phyloP scores from a whole-genome alignment of 2,329 filamentous ascomycete genomes.

The Coniochaeta sp. region DNA sequence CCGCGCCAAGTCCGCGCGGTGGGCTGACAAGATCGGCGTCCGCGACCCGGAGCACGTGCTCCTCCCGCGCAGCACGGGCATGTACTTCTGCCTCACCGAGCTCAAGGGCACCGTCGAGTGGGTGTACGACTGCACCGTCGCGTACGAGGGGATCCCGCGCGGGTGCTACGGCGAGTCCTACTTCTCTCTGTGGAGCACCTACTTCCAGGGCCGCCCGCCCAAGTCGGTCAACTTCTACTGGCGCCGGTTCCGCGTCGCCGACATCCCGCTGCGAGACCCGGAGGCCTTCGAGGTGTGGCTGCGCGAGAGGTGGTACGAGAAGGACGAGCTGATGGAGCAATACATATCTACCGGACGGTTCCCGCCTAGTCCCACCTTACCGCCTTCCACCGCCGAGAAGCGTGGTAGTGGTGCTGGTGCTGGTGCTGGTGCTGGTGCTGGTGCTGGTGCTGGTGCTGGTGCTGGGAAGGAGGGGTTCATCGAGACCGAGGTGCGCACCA shows the following conservation, averaged over 20 bases:
- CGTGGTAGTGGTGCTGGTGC: no score
- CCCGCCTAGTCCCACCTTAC: slow-evolving; percentile 61
- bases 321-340: slow-evolving; percentile 80
- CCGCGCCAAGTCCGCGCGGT: slow-evolving; percentile 60
- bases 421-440: no score
- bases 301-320: slow-evolving; percentile 80
- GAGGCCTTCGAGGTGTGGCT: slow-evolving; percentile 80
- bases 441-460: no score
- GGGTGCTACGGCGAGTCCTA: slow-evolving; percentile 84
- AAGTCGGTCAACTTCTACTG: slow-evolving; percentile 97
- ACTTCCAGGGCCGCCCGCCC: slow-evolving; percentile 80
- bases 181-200: slow-evolving; percentile 81
- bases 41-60: slow-evolving; percentile 68
- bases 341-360: slow-evolving; percentile 74
- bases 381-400: no score
- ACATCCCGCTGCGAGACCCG: slow-evolving; percentile 72
- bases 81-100: slow-evolving; percentile 72
- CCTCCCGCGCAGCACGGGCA: slow-evolving; percentile 72
- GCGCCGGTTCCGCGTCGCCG: slow-evolving; percentile 72
- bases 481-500: slow-evolving; percentile 51
- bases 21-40: slow-evolving; percentile 70
- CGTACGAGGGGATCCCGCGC: slow-evolving; percentile 87
- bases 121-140: slow-evolving; percentile 89
- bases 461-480: slow-evolving; percentile 32
- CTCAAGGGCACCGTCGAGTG: slow-evolving; percentile 69